Evolutionary conservation across 2,329 filamentous ascomycete species (phyloP), one percentile per base, ranked within the genome.

Genomic region (Pseudogymnoascus sp.): DNA sequence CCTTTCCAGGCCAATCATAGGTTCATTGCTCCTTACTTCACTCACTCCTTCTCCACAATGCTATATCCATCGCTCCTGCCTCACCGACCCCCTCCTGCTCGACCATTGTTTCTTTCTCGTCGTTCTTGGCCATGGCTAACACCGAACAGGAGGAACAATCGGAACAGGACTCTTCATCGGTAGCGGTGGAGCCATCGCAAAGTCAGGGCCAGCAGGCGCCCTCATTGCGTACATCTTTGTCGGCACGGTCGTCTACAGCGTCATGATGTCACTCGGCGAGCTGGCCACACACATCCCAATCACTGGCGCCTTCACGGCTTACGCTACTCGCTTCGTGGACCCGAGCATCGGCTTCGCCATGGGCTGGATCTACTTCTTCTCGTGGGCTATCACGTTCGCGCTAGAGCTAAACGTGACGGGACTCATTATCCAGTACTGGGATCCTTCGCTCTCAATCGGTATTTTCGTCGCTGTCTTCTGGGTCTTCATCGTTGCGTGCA

Each of bases 321-420:
- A 92, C 69, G 88, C 89, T 21, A 81, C 85, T 39, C 87, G 90
- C 16, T 91, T 93, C 69, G 81, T 91, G 63, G 86, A 90, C 69
- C 85, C 84, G 10, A 86, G 85, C 62, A 77, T 91, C 58, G 88
- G 88, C 6, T 92, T 92, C 69, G 81, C 88, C 19, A 88, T 92
- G 81, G 89, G 90, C 19, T 92, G 89, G 89, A 86, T 90, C 64
- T 92, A 92, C 75, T 92, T 87, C 86, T 91, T 91, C 71, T 86
- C 82, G 38, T 92, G 87, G 87, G 80, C 85, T 16, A 84, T 88
- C 63, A 91, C 88, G 0, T 89, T 84, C 67, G 87, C 88, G 0
- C 81, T 91, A 7, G 89, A 92, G 71, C 78, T 92, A 39, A 89
- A 85, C 0, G 87, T 87, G 0, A 85, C 87, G 1, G 88, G 87